phyloP scores from a whole-genome alignment of 225 moss, liverwort and hornwort species.

The Sphagnum tenellum region DNA sequence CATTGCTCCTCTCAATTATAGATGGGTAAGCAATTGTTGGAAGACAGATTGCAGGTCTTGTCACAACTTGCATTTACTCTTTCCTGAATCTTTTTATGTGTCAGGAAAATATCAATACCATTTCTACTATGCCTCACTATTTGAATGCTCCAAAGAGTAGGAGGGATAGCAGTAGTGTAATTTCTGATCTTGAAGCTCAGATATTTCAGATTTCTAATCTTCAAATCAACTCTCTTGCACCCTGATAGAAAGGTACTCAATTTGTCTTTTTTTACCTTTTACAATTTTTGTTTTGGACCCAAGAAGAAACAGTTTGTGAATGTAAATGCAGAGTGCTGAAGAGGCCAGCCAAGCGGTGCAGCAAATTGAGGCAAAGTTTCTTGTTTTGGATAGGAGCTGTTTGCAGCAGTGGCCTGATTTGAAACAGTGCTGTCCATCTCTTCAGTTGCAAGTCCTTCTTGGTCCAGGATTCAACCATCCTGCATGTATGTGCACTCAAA shows the following conservation, averaged over 20 bases:
- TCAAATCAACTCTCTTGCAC: background rate
- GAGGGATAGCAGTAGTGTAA: background rate
- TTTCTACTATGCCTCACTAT: too few relatives aligned
- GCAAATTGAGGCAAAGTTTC: slow-evolving; percentile 58
- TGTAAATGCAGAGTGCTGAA: slow-evolving; percentile 66
- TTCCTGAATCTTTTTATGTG: too few relatives aligned
- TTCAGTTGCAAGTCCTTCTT: slow-evolving; percentile 65
- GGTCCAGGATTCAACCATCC: slow-evolving; percentile 42
- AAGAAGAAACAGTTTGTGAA: background rate
- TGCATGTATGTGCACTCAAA: slow-evolving; percentile 34
- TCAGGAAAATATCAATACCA: too few relatives aligned
- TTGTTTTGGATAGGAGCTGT: slow-evolving; percentile 87
- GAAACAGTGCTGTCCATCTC: slow-evolving; percentile 53
- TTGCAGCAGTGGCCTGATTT: slow-evolving; percentile 59
- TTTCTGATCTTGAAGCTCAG: background rate
- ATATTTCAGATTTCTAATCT: background rate
- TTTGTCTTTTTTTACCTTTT: background rate
- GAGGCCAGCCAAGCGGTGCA: slow-evolving; percentile 81
- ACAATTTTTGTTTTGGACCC: background rate
- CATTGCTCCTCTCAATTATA: slow-evolving; percentile 85
- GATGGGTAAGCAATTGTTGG: slow-evolving; percentile 52
- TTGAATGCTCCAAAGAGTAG: too few relatives aligned
- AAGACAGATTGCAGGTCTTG: too few relatives aligned
- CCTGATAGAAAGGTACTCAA: background rate
- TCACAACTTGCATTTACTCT: too few relatives aligned